These are phyloP conservation scores for Suillus brevipes DNA, from an alignment of 768 basidiomycete species.

Conservation along the genomic window DNA sequence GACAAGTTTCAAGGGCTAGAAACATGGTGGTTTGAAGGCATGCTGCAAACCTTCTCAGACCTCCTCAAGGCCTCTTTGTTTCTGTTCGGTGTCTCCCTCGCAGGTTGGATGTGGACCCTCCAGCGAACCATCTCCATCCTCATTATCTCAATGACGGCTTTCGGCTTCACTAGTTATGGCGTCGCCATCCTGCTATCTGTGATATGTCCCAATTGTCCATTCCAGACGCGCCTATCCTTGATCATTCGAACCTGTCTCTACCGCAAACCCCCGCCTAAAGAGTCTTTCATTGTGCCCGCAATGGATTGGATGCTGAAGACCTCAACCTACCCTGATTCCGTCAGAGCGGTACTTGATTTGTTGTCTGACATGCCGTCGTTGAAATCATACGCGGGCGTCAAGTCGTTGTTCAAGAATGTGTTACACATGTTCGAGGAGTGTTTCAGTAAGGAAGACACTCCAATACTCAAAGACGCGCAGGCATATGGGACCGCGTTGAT, in stretches of 20 bases:
- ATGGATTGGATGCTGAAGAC: too few relatives aligned
- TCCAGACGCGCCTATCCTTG: too few relatives aligned
- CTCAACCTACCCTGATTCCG: too few relatives aligned
- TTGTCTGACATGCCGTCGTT: neutral
- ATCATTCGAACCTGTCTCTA: too few relatives aligned
- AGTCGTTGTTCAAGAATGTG: neutral
- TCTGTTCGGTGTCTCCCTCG: constrained; percentile 9
- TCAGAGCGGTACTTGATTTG: constrained; percentile 1
- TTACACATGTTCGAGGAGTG: neutral
- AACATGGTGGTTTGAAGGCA: constrained; percentile 8
- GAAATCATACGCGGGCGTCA: neutral
- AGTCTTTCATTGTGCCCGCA: neutral
- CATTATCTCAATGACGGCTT: constrained; percentile 5
- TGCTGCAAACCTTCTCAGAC: constrained; percentile 10
- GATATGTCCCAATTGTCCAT: too few relatives aligned
- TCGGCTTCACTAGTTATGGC: too few relatives aligned
- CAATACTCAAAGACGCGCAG: too few relatives aligned
- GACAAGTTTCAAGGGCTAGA: constrained; percentile 10
- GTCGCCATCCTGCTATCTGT: too few relatives aligned
- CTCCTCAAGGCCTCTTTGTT: constrained; percentile 12
- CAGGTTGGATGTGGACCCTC: constrained; percentile 2
- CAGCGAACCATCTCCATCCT: constrained; percentile 8
- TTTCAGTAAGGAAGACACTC: too few relatives aligned
- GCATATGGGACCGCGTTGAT: neutral
- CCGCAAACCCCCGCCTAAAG: neutral